Evolutionary conservation across 768 basidiomycete genomes (phyloP), one percentile per base, ranked within the genome.

Genomic region (Suillus cothurnatus): DNA sequence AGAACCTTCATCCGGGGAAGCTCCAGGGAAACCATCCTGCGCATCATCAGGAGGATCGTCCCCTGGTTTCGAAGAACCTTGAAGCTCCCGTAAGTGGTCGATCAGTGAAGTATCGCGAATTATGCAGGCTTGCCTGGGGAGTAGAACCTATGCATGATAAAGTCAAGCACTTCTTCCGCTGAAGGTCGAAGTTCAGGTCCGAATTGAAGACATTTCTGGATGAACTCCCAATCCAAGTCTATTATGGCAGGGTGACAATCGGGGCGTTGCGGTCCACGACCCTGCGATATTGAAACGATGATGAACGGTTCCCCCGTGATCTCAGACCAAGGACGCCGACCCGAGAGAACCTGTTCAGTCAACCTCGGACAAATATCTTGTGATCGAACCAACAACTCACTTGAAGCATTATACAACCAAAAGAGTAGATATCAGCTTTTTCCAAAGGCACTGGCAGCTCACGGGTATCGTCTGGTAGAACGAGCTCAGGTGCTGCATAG

Each of bases 81-180:
- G 43, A 45, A n/a, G 43, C 4, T 45, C 43, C 0, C 14, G 21
- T 45, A 4, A 45, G 43, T n/a, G 21, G 9, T 21, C n/a, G 43
- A 5, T 45, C 21, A n/a, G 4, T 6, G 6, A 21, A n/a, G 21
- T 1, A 4, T 0, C 3, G 3, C 21, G 9, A n/a, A n/a, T 0
- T 45, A 45, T 11, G 43, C 7, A 45, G 43, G 8, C 6, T 45
- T 45, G 14, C 43, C 43, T 45, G 43, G 21, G 6, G 9, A 45
- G 9, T 2, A n/a, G n/a, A 45, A 11, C 43, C 43, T 45, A 4
- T 4, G 43, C 21, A 45, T n/a, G 43, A 45, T 21, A n/a, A 45
- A 45, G 8, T 45, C 21, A 11, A 45, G 43, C 8, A 45, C 43
- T 45, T 45, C 43, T 21, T 45, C 43, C 7, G 43, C 43, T 4